Evolutionary conservation across 441 rosid species (phyloP), one percentile per base, ranked within the genome.

Genomic region (Euphorbia celastroides): DNA sequence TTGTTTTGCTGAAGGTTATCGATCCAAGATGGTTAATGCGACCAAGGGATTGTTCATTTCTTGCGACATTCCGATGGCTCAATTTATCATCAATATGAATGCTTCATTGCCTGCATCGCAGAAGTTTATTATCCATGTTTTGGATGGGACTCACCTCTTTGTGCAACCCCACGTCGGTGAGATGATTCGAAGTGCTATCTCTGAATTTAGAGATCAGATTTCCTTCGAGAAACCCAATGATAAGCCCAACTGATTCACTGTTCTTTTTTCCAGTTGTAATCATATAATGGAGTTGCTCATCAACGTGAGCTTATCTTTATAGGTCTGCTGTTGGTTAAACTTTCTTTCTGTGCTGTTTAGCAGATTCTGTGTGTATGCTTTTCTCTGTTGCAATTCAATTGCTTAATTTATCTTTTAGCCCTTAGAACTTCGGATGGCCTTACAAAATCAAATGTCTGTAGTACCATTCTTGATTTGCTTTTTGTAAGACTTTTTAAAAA

Each of bases 171-270:
- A 44, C 16, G 50, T 44, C 16, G 13, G n/a, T 44, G 50, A 54
- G 28, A 57, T 28, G 36, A 57, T 57, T 26, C 36, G 60, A 26
- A 57, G 60, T 5, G 60, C 60, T 26, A 57, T 57, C 34, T 27
- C 60, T 26, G 60, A 57, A 28, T 57, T 57, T 26, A 57, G 60
- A 57, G 60, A 57, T 1, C 19, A 57, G 60, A 57, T 26, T 57
- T 57, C 60, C 10, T 57, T 26, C 16, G 60, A 57, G 60, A 57
- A n/a, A n/a, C n/a, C n/a, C n/a, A n/a, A n/a, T n/a, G n/a, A n/a
- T n/a, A n/a, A 57, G 36, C 60, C 60, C 8, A 27, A 14, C 17
- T 57, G 20, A 57, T 64, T 64, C 16, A 20, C 32, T 50, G 14
- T 19, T 48, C 19, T n/a, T 48, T 28, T 44, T 50, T 7, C 30